These are phyloP conservation scores for Samsoniella hepiali DNA, from an alignment of 2,329 filamentous ascomycete species.

Conservation along the genomic window DNA sequence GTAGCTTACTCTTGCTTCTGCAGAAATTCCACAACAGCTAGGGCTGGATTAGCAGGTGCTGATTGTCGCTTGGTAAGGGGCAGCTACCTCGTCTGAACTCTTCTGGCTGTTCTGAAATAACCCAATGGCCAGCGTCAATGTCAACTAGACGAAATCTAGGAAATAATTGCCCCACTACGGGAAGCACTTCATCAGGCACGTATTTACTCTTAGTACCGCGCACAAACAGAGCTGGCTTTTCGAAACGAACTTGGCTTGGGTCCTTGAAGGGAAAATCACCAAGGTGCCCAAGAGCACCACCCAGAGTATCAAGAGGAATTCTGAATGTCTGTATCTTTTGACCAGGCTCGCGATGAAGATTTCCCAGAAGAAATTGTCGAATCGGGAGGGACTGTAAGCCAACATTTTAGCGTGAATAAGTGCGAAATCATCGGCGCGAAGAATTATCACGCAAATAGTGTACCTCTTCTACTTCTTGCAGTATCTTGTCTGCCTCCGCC, in stretches of 20 bases:
- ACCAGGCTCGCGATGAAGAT: conserved; percentile 59
- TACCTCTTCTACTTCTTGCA: conserved; percentile 70
- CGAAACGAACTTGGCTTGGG: conserved; percentile 64
- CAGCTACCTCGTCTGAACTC: conserved; percentile 66
- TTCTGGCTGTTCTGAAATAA: conserved; percentile 84
- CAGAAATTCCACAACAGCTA: conserved; percentile 64
- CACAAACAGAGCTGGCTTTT: conserved; percentile 77
- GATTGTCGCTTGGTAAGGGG: background rate
- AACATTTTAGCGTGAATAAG: background rate
- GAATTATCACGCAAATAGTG: background rate
- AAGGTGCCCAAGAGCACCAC: conserved; percentile 65
- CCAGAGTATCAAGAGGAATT: conserved; percentile 72
- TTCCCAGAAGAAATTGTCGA: conserved; percentile 88
- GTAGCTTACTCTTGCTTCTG: conserved; percentile 42
- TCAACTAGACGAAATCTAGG: conserved; percentile 71
- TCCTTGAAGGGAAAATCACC: conserved; percentile 86
- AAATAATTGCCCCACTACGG: conserved; percentile 79
- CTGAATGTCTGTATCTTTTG: conserved; percentile 66
- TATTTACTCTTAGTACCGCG: conserved; percentile 75
- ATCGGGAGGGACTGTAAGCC: conserved; percentile 60
- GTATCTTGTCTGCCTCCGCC: conserved; percentile 75
- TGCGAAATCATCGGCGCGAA: background rate
- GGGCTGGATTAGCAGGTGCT: conserved; percentile 10
- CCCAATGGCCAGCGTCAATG: conserved; percentile 79
- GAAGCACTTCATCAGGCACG: conserved; percentile 74